Percentiles rank a stretch among this genome's conserved stretches.
These are phyloP conservation scores for Citrus trifoliata DNA, from an alignment of 345 rosid genomes.

Conservation along the genomic window DNA sequence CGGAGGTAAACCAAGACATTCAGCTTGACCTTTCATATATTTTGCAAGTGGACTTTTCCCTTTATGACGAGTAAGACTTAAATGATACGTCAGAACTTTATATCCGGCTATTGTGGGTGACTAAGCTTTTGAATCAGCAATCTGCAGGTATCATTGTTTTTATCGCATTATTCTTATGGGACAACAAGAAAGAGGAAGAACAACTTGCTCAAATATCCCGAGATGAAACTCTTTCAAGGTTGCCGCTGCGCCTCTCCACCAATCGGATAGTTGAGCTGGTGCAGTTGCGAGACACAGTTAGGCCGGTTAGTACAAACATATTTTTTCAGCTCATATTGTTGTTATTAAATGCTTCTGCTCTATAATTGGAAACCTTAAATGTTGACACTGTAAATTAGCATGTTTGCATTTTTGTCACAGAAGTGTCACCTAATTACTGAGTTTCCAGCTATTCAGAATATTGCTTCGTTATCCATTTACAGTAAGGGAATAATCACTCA, in stretches of 20 bases:
- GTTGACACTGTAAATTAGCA: neutral
- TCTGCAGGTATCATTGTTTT: constrained; percentile 77
- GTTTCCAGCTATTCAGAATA: neutral
- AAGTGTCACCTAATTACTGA: neutral
- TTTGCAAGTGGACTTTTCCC: constrained; percentile 20
- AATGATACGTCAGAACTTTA: neutral
- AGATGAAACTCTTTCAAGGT: constrained; percentile 86
- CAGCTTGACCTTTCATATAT: neutral
- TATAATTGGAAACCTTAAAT: constrained; percentile 6
- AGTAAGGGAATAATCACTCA: neutral
- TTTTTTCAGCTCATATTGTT: constrained; percentile 1
- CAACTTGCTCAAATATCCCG: constrained; percentile 87
- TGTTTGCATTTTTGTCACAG: neutral
- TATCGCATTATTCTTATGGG: constrained; percentile 77
- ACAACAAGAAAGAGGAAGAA: constrained; percentile 95
- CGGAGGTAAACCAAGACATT: constrained; percentile 59
- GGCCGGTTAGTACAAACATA: constrained; percentile 64
- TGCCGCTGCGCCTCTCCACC: constrained; percentile 89
- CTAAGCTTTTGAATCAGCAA: constrained; percentile 68
- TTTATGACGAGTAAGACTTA: neutral
- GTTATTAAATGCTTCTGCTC: neutral
- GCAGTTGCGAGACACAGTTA: constrained; percentile 85
- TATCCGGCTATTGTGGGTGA: constrained; percentile 36
- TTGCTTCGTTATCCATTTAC: neutral
- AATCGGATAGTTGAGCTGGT: constrained; percentile 92